phyloP scores from a whole-genome alignment of 2,329 filamentous ascomycete genomes.

The Colletotrichum brevisporum region DNA sequence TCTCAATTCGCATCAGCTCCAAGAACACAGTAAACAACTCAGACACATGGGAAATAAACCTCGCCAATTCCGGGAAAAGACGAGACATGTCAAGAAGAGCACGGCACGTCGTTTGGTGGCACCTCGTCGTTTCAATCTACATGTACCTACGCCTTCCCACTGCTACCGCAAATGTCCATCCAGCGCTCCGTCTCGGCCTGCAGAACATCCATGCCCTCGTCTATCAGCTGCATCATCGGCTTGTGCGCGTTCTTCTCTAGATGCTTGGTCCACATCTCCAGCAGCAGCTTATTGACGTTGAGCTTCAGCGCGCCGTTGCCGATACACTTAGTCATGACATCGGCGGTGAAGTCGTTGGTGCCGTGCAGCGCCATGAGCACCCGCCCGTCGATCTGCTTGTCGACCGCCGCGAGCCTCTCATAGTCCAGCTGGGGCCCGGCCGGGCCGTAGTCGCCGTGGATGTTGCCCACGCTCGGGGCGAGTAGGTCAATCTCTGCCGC shows the following conservation, averaged over 20 bases:
- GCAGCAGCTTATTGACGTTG: slow-evolving; percentile 39
- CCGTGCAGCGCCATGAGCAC: slow-evolving; percentile 44
- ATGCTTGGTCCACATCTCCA: slow-evolving; percentile 22
- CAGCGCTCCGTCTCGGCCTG: slow-evolving; percentile 43
- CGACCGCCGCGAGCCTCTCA: slow-evolving; percentile 59
- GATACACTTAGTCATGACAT: slow-evolving; percentile 39
- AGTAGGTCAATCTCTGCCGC: slow-evolving; percentile 80
- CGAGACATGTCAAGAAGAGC: neutral
- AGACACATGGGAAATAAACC: no score
- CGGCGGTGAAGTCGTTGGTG: slow-evolving; percentile 42
- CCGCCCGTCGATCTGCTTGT: slow-evolving; percentile 39
- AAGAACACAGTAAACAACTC: no score
- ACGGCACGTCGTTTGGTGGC: neutral
- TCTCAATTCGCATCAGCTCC: no score
- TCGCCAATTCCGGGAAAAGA: no score
- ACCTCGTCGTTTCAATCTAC: neutral
- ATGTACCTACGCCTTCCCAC: slow-evolving; percentile 40
- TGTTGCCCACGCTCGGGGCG: slow-evolving; percentile 82
- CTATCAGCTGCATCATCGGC: slow-evolving; percentile 44
- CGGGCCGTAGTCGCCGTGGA: slow-evolving; percentile 80
- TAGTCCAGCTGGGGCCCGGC: slow-evolving; percentile 75
- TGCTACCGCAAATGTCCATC: slow-evolving; percentile 44
- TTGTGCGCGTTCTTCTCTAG: slow-evolving; percentile 39
- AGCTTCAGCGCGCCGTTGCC: slow-evolving; percentile 38
- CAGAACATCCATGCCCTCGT: slow-evolving; percentile 43